Conservation (phyloP, 78 protist genomes). For the Cavenderia fasciculata region DNA sequence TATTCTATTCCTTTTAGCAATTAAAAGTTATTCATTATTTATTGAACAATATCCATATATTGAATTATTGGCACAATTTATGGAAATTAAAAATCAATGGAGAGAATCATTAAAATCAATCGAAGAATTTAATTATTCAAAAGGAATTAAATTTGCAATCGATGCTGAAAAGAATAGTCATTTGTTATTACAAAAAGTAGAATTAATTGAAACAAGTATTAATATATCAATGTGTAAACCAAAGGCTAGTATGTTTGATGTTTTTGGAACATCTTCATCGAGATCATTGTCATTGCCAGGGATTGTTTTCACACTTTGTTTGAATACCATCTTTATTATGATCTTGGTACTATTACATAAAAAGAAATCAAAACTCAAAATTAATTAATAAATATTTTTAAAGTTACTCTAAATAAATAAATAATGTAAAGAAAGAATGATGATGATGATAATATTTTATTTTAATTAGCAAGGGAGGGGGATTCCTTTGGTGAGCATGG, state of each 20-base stretch:
- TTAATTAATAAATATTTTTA: slow-evolving; percentile 34
- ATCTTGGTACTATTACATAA: slow-evolving; percentile 10
- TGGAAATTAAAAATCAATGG: slow-evolving; percentile 2
- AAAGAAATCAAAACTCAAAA: slow-evolving; percentile 43
- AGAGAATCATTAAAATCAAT: neutral
- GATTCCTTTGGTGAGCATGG: no score
- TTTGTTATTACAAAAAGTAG: neutral
- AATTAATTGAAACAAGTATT: neutral
- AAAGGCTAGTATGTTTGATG: neutral
- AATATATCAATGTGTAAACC: neutral
- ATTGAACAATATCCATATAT: neutral
- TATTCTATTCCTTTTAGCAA: neutral
- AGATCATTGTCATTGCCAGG: slow-evolving; percentile 13
- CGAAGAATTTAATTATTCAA: neutral
- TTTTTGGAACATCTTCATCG: neutral
- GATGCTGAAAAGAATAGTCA: slow-evolving; percentile 13
- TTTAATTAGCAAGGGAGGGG: no score
- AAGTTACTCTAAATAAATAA: no score
- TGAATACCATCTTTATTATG: neutral
- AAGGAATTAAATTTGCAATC: slow-evolving; percentile 3
- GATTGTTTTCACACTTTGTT: neutral
- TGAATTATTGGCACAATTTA: neutral
- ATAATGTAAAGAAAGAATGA: no score
- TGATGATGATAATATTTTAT: no score
- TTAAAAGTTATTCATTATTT: neutral